Evolutionary conservation across 2,329 filamentous ascomycete genomes (phyloP), one percentile per base, ranked within the genome.

Genomic region (Fusarium praegraminearum): DNA sequence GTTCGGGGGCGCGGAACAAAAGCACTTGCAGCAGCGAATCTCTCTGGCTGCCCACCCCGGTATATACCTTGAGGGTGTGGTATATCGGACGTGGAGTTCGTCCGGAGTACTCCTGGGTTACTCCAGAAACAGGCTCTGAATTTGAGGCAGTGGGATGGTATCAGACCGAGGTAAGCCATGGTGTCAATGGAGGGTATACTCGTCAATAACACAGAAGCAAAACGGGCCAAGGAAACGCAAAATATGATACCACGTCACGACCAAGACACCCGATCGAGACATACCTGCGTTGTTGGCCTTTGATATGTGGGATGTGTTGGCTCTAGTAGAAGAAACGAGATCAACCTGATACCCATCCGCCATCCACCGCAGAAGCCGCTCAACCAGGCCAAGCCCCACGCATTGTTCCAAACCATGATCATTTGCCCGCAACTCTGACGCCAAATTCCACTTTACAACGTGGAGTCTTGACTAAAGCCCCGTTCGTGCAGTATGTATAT

Each of bases 21-120:
- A 52, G 43, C 36, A 60, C 62, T 70, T 63, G 66, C 66, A 62
- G 47, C 45, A 57, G 49, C 53, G 53, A 57, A 43, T 58, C 45
- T 53, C 40, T 49, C 67, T 53, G 53, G 54, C 40, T 46, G 62
- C 26, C 50, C 49, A 38, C 22, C 32, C 57, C 41, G 22, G 57
- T 53, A 55, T 67, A 45, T 18, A 46, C 62, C 62, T 50, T 64
- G 57, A 35, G 24, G 9, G 24, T 52, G 35, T 41, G n/a, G 13
- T 11, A 11, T 30, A 30, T 16, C 9, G 20, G 36, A 15, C 13
- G 35, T 40, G 24, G 24, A 22, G 24, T 18, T 30, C 28, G 18
- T 13, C 35, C 15, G 35, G 24, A 54, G 55, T 66, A 62, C 43
- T 54, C 49, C 16, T 12, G 22, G 35, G 43, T 54, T 66, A 54